Conservation (phyloP, 2,329 filamentous ascomycete species). For the Dichotomopilus funicola region DNA sequence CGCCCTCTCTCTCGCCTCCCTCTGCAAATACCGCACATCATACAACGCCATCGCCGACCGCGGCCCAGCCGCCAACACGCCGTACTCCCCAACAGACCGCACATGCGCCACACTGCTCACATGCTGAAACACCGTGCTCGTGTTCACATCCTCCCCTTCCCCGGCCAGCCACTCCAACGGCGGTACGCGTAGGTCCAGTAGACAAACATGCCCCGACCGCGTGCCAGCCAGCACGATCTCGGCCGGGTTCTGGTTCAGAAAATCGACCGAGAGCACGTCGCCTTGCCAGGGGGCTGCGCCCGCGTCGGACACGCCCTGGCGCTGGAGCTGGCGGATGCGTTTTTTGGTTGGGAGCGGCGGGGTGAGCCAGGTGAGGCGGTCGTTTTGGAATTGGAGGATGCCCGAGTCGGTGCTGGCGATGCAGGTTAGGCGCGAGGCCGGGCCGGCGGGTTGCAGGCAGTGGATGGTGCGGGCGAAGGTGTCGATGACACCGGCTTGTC, state of each 20-base stretch:
- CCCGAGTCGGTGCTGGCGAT: slow-evolving; percentile 44
- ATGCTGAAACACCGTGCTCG: slow-evolving; percentile 23
- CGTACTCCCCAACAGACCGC: slow-evolving; percentile 41
- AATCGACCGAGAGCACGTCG: slow-evolving; percentile 46
- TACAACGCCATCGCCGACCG: slow-evolving; percentile 46
- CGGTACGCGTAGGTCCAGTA: slow-evolving; percentile 39
- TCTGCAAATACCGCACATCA: slow-evolving; percentile 43
- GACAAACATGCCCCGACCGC: slow-evolving; percentile 40
- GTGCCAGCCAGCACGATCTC: slow-evolving; percentile 46
- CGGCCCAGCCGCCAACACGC: slow-evolving; percentile 48
- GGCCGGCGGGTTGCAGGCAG: slow-evolving; percentile 37
- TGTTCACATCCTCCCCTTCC: slow-evolving; percentile 8
- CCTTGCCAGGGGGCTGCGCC: slow-evolving; percentile 19
- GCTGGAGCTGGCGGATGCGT: background rate
- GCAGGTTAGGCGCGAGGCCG: slow-evolving; percentile 36
- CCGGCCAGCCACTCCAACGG: slow-evolving; percentile 15
- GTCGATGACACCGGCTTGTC: background rate
- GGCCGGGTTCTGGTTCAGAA: slow-evolving; percentile 33
- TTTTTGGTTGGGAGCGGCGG: slow-evolving; percentile 12
- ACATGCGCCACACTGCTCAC: slow-evolving; percentile 38
- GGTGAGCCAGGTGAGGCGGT: slow-evolving; percentile 32
- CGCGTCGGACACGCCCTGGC: slow-evolving; percentile 2
- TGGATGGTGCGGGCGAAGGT: slow-evolving; percentile 26
- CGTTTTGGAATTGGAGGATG: slow-evolving; percentile 34
- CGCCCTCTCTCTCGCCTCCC: no score